Base-by-base conservation (phyloP, 768 basidiomycete species). In the Boletus edulis region DNA sequence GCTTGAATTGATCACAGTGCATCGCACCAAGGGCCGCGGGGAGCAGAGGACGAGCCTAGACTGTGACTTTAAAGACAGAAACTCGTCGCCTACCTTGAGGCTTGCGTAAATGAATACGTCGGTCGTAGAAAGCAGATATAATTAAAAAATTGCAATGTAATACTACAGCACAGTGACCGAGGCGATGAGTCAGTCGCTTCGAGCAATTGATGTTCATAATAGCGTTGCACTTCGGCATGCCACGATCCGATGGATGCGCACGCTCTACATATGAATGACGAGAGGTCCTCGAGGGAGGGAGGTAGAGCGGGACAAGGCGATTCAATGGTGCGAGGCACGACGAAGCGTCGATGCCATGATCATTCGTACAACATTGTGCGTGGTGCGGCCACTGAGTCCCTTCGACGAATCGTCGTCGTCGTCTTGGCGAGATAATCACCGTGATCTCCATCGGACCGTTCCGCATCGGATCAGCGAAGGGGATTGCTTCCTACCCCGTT, bases 371-470 rank as follows among this genome's bases (percentile, higher is more conserved):
- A 20, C 20, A n/a, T 29, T 22, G 56, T 44, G 51, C 29, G 41
- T 38, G 10, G n/a, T 27, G 34, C 11, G 27, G 17, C 43, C 34
- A 4, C 41, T 29, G 27, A 18, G 29, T 47, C 22, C 11, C 43
- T 8, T 43, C 29, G n/a, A 29, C 29, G 29, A 29, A 27, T 27
- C 27, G 27, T 9, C 27, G 27, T 27, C 42, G 22, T 34, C 45
- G 40, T 39, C 35, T 46, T 51, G 27, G 27, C 42, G 22, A 46
- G 51, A 62, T 69, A 61, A 68, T 68, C 57, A 50, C 67, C 67
- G 67, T 42, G 54, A 61, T 63, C 54, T 52, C 66, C 62, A 48
- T 49, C 48, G 24, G 53, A 44, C 56, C 38, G 49, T 62, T 59
- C 62, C 59, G 42, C 37, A 52, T 55, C 53, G 7, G 58, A 62